A percentile compares a stretch with the other conserved stretches of the same genome.
These are phyloP conservation scores for Aegilops umbellulata DNA, from an alignment of 176 grass and related monocot species.

Conservation along the genomic window DNA sequence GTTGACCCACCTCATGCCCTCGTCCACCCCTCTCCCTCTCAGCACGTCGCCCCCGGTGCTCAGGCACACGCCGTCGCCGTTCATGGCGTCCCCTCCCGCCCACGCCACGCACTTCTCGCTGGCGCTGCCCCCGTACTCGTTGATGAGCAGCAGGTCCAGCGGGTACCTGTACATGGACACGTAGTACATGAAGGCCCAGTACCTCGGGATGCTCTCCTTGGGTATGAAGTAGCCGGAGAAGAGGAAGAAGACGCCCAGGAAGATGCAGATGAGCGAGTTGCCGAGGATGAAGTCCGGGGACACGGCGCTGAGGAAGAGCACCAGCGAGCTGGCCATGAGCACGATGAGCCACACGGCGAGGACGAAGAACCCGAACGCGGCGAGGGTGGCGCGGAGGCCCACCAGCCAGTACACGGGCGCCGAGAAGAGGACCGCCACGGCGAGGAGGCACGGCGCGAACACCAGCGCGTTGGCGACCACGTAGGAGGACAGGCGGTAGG, in stretches of 20 bases:
- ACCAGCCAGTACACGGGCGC: slow-evolving; percentile 70
- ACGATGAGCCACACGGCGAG: slow-evolving; percentile 86
- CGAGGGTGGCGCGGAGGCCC: slow-evolving; percentile 45
- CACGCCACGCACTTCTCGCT: slow-evolving; percentile 56
- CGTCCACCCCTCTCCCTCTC: slow-evolving; percentile 55
- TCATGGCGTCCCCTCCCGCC: not conserved
- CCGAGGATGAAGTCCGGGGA: slow-evolving; percentile 82
- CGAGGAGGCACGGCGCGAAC: slow-evolving; percentile 85
- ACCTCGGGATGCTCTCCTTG: slow-evolving; percentile 75
- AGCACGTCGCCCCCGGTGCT: slow-evolving; percentile 62
- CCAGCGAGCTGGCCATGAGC: slow-evolving; percentile 84
- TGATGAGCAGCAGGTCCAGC: slow-evolving; percentile 80
- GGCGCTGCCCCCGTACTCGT: slow-evolving; percentile 65
- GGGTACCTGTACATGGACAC: slow-evolving; percentile 90
- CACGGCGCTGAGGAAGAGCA: slow-evolving; percentile 83
- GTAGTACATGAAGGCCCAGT: slow-evolving; percentile 94
- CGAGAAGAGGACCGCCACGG: slow-evolving; percentile 70
- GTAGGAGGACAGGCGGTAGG: slow-evolving; percentile 86
- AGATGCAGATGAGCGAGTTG: slow-evolving; percentile 82
- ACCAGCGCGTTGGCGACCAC: slow-evolving; percentile 65
- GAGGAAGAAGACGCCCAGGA: slow-evolving; percentile 82
- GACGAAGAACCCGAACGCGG: slow-evolving; percentile 66
- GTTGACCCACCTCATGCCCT: slow-evolving; percentile 68
- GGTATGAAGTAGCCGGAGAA: slow-evolving; percentile 98
- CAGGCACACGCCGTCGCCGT: slow-evolving; percentile 24